Percentiles rank a stretch among this genome's conserved stretches.
Conservation (phyloP, 2,329 filamentous ascomycete species). For the Sclerotinia glacialis region DNA sequence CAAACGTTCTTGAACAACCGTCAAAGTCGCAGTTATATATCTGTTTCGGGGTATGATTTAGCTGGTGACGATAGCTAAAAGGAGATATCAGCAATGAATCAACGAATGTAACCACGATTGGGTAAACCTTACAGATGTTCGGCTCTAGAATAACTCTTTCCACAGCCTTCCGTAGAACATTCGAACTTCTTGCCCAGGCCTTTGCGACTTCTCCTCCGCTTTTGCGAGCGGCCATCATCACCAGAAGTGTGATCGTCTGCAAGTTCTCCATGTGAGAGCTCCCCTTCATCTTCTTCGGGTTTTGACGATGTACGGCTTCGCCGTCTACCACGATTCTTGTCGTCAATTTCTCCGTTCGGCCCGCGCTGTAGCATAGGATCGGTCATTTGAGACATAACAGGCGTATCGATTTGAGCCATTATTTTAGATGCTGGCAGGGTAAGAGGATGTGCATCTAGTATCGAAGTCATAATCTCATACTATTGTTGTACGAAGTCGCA, state of each 20-base stretch:
- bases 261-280: conserved; percentile 32
- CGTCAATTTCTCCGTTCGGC: conserved; percentile 32
- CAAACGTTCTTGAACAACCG: conserved; percentile 85
- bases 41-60: conserved; percentile 94
- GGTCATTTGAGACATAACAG: conserved; percentile 31
- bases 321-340: conserved; percentile 37
- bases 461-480: conserved; percentile 38
- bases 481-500: conserved; percentile 4
- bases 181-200: conserved; percentile 78
- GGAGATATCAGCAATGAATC: conserved; percentile 21
- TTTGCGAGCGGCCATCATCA: conserved; percentile 41
- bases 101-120: not conserved
- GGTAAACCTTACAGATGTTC: conserved; percentile 75
- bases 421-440: conserved; percentile 32
- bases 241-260: conserved; percentile 37
- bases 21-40: conserved; percentile 93
- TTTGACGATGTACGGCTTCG: conserved; percentile 35
- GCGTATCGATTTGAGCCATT: conserved; percentile 33
- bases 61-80: conserved; percentile 75
- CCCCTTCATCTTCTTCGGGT: conserved; percentile 32
- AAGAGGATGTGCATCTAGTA: conserved; percentile 35
- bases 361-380: conserved; percentile 31
- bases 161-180: conserved; percentile 82
- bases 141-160: conserved; percentile 93
- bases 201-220: conserved; percentile 71